These are phyloP conservation scores for Fomitopsis schrenkii DNA, from an alignment of 1,284 basidiomycete species.

Conservation along the genomic window DNA sequence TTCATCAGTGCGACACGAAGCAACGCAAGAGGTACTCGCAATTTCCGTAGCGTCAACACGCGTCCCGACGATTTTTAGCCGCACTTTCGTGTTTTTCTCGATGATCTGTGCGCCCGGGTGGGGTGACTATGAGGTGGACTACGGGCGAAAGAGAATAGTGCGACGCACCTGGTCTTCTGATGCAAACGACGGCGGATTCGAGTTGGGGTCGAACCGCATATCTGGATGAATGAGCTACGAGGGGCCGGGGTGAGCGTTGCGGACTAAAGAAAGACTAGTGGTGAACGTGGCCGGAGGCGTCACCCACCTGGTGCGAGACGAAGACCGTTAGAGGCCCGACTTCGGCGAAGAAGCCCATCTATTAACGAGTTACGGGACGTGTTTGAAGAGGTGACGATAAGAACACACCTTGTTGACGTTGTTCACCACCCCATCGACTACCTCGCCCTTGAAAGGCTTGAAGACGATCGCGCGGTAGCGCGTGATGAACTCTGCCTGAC, in stretches of 20 bases:
- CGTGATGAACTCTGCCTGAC: conserved; percentile 92
- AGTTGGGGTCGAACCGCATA: conserved; percentile 89
- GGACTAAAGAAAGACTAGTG: neutral
- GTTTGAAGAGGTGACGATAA: neutral
- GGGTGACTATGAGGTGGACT: neutral
- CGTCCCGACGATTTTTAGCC: conserved; percentile 95
- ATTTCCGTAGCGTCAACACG: conserved; percentile 98
- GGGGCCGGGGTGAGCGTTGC: neutral
- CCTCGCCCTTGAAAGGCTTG: conserved; percentile 98
- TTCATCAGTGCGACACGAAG: neutral
- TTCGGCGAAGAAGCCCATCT: conserved; percentile 99
- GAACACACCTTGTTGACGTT: conserved; percentile 89
- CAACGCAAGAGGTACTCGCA: conserved; percentile 44
- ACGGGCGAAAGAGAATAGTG: neutral
- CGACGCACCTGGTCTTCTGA: conserved; percentile 78
- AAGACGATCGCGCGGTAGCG: conserved; percentile 92
- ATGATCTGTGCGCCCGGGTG: conserved; percentile 59
- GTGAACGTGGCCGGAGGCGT: conserved; percentile 8
- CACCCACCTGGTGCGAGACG: conserved; percentile 86
- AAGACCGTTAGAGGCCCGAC: conserved; percentile 92
- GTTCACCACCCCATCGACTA: conserved; percentile 94
- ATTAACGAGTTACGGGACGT: neutral
- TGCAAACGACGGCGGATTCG: conserved; percentile 88
- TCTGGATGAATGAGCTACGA: conserved; percentile 86
- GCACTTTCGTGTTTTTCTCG: conserved; percentile 89